Evolutionary conservation across 164 flowering plant species (phyloP).

Genomic region (Santalum album): DNA sequence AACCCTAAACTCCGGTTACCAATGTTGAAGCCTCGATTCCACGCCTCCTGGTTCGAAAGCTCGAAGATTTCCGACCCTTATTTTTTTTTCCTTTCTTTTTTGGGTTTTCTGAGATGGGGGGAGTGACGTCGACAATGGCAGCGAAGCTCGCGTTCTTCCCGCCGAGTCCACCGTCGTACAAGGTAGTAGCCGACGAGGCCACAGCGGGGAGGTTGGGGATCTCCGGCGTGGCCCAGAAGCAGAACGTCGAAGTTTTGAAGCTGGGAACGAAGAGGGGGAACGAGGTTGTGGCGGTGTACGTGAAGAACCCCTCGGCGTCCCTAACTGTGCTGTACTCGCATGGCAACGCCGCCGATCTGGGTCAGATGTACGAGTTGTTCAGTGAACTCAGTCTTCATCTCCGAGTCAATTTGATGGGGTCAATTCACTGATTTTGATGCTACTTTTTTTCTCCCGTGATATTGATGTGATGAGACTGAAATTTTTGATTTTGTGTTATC

Average conservation of each 20-base stretch:
- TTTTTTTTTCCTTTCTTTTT: no score
- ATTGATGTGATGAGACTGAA: not conserved
- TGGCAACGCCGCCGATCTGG: constrained; percentile 91
- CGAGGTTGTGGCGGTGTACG: constrained; percentile 54
- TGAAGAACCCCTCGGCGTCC: constrained; percentile 57
- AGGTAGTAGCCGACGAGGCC: constrained; percentile 30
- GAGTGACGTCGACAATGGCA: constrained; percentile 74
- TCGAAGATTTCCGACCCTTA: no score
- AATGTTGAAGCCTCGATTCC: no score
- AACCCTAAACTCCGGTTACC: no score
- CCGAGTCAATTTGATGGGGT: constrained; percentile 81
- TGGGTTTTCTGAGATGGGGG: no score
- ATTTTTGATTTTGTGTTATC: constrained; percentile 9
- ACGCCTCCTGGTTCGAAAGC: no score
- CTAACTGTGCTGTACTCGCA: constrained; percentile 76
- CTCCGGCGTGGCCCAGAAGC: constrained; percentile 38
- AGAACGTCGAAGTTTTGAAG: constrained; percentile 68
- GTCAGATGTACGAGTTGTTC: constrained; percentile 84
- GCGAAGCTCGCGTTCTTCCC: constrained; percentile 89
- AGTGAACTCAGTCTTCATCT: constrained; percentile 70
- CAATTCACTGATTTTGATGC: constrained; percentile 9
- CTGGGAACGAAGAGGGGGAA: constrained; percentile 62
- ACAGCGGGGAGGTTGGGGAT: constrained; percentile 39
- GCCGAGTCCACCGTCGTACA: constrained; percentile 77
- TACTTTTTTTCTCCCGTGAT: not conserved